These are phyloP conservation scores for Cucurbita ficifolia DNA, from an alignment of 306 rosid species.

Conservation along the genomic window DNA sequence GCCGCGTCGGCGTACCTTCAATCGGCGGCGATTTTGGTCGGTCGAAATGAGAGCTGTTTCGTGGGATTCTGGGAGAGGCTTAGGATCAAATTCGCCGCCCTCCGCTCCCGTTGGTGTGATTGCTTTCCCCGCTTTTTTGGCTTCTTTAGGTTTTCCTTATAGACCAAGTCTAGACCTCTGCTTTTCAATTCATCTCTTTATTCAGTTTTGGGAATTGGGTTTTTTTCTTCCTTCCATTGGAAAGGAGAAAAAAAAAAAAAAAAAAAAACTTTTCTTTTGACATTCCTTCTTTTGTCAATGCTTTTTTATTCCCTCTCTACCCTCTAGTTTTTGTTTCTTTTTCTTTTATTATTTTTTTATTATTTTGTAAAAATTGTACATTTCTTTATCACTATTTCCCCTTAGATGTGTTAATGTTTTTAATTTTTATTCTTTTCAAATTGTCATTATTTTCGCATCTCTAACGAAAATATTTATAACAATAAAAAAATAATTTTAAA, in stretches of 20 bases:
- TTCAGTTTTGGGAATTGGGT: not conserved
- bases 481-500: no score
- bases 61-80: slow-evolving; percentile 32
- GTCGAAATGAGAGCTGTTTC: slow-evolving; percentile 23
- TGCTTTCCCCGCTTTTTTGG: slow-evolving; percentile 29
- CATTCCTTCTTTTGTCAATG: not conserved
- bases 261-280: not conserved
- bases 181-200: not conserved
- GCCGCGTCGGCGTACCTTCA: slow-evolving; percentile 58
- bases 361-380: no score
- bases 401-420: no score
- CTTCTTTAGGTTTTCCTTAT: slow-evolving; percentile 20
- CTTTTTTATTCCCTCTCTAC: not conserved
- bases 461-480: no score
- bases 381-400: no score
- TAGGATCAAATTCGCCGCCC: slow-evolving; percentile 9
- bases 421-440: no score
- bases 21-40: slow-evolving; percentile 25
- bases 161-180: not conserved
- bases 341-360: not conserved
- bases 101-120: slow-evolving; percentile 27
- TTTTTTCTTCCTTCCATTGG: not conserved
- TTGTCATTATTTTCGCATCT: no score
- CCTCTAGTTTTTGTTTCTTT: not conserved
- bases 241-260: not conserved